phyloP scores from a whole-genome alignment of 441 rosid species.

The Eruca vesicaria region DNA sequence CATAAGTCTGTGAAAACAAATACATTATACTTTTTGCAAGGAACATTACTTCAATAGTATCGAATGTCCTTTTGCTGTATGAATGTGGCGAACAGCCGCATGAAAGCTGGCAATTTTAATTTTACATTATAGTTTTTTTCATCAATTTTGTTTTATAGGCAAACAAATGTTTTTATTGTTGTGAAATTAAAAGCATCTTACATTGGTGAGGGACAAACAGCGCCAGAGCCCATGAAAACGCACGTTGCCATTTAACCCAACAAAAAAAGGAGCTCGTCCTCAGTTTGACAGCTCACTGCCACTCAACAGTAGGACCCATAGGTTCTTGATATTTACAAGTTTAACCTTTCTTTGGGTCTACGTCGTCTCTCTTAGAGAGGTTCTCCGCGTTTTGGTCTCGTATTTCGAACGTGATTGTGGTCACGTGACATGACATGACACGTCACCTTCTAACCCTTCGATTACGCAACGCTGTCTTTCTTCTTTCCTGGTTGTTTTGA shows the following conservation, averaged over 20 bases:
- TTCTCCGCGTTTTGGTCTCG: constrained; percentile 35
- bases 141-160: not conserved
- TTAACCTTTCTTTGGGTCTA: constrained; percentile 21
- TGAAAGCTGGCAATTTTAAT: constrained; percentile 35
- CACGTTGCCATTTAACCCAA: constrained; percentile 31
- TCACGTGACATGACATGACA: constrained; percentile 34
- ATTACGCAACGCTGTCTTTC: constrained; percentile 28
- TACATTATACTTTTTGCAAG: not conserved
- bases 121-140: not conserved
- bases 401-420: constrained; percentile 30
- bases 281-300: constrained; percentile 39
- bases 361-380: constrained; percentile 20
- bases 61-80: constrained; percentile 31
- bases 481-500: not conserved
- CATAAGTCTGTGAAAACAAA: too few species aligned
- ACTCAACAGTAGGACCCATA: constrained; percentile 29
- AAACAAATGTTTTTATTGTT: constrained; percentile 26
- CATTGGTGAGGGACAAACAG: constrained; percentile 30
- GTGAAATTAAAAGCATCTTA: constrained; percentile 3
- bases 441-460: constrained; percentile 32
- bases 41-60: constrained; percentile 16
- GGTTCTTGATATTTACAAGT: constrained; percentile 8
- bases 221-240: constrained; percentile 39
- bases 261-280: constrained; percentile 16
- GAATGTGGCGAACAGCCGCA: constrained; percentile 39